Percentiles rank a stretch among this genome's conserved stretches.
Evolutionary conservation across 306 rosid species (phyloP).

Genomic region (Cajanus cajan): DNA sequence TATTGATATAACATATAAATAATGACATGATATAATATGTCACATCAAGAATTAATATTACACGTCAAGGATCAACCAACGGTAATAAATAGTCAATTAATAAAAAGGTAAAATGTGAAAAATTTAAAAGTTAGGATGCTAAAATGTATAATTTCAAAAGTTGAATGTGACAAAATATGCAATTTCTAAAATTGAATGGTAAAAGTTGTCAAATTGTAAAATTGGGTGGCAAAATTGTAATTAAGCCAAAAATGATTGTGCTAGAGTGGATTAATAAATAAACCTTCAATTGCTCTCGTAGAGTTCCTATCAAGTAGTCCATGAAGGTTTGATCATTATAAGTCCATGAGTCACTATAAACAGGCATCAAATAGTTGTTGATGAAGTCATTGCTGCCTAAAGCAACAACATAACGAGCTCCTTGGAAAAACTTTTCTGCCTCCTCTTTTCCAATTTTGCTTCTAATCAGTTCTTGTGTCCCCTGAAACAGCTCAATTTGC

Average conservation of each 20-base stretch:
- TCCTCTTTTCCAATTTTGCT: constrained; percentile 54
- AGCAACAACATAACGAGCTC: constrained; percentile 72
- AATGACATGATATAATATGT: no score
- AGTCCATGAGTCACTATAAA: constrained; percentile 76
- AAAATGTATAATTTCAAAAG: no score
- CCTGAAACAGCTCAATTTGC: constrained; percentile 76
- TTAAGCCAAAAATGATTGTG: not conserved
- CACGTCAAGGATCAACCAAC: no score
- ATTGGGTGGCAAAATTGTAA: no score
- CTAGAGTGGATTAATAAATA: not conserved
- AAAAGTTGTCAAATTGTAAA: no score
- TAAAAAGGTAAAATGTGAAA: no score
- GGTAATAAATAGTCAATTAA: no score
- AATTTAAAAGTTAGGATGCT: no score
- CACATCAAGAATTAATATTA: no score
- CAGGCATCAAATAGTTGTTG: constrained; percentile 88
- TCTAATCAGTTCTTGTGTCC: constrained; percentile 57
- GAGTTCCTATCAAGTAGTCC: constrained; percentile 66
- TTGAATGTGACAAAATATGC: no score
- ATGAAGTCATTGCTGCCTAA: constrained; percentile 95
- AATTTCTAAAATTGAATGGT: no score
- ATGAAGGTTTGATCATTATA: constrained; percentile 71
- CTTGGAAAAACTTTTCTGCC: constrained; percentile 68
- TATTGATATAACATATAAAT: no score
- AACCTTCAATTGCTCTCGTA: constrained; percentile 63